Conservation (phyloP, 2,329 filamentous ascomycete genomes). For the Microsporum ferrugineum region DNA sequence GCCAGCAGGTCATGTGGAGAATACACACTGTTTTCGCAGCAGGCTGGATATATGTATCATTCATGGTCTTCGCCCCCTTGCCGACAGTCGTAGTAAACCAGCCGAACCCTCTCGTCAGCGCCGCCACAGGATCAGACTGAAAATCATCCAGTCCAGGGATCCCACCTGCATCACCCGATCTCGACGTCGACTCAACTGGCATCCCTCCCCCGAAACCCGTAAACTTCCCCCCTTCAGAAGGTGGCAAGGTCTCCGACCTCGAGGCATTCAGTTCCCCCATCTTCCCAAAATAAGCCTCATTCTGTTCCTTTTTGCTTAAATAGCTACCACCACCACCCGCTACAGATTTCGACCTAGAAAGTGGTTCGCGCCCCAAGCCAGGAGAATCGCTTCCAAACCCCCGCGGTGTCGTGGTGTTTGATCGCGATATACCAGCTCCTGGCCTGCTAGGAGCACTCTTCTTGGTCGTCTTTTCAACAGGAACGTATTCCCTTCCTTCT, state of each 20-base stretch:
- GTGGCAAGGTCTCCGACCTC: conserved; percentile 62
- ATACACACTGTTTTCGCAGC: conserved; percentile 68
- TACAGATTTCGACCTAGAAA: conserved; percentile 19
- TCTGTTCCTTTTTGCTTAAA: conserved; percentile 49
- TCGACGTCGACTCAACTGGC: conserved; percentile 35
- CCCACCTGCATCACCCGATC: conserved; percentile 17
- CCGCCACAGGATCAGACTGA: conserved; percentile 79
- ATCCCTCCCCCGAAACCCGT: conserved; percentile 70
- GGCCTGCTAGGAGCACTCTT: conserved; percentile 5
- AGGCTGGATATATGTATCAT: conserved; percentile 84
- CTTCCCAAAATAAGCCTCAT: conserved; percentile 83
- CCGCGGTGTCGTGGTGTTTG: conserved; percentile 25
- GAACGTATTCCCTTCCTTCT: conserved; percentile 76
- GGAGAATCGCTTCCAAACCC: conserved; percentile 18
- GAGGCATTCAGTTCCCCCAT: conserved; percentile 74
- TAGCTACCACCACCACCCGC: conserved; percentile 17
- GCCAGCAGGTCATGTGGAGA: not conserved
- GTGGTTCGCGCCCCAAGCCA: conserved; percentile 2
- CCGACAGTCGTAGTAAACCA: conserved; percentile 84
- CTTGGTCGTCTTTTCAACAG: conserved; percentile 48
- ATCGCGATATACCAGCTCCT: conserved; percentile 26
- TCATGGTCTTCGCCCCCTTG: conserved; percentile 83
- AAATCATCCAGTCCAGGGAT: conserved; percentile 72
- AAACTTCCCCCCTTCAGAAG: conserved; percentile 87
- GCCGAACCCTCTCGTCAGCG: conserved; percentile 82